Percentiles rank a stretch among this genome's conserved stretches.
Conservation (phyloP, 2,329 filamentous ascomycete species). For the Cladosporium colombiae region DNA sequence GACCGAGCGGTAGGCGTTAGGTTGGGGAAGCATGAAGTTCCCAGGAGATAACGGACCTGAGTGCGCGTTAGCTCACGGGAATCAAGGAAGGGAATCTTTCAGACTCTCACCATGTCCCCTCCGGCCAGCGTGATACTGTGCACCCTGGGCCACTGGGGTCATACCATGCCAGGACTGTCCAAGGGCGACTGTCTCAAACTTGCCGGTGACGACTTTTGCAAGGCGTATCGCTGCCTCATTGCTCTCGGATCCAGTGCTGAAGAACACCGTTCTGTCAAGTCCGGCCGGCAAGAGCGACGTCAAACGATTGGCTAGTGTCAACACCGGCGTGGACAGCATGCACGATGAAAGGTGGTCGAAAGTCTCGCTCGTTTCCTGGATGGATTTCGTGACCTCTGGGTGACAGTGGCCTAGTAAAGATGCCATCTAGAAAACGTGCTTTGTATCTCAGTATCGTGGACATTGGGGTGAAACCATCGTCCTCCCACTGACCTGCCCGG, state of each 20-base stretch:
- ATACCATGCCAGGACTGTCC: slow-evolving; percentile 63
- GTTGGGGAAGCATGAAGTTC: slow-evolving; percentile 58
- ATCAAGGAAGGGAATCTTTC: background rate
- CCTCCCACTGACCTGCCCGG: background rate
- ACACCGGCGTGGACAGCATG: background rate
- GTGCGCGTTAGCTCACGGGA: background rate
- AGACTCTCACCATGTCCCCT: slow-evolving; percentile 38
- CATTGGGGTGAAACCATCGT: background rate
- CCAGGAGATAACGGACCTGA: slow-evolving; percentile 55
- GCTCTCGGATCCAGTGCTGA: background rate
- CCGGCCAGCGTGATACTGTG: slow-evolving; percentile 57
- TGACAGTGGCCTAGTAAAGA: background rate
- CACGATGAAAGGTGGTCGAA: background rate
- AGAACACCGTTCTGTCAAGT: background rate
- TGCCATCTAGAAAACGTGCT: background rate
- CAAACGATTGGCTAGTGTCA: background rate
- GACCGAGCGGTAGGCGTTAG: slow-evolving; percentile 62
- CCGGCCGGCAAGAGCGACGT: background rate
- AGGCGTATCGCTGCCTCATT: slow-evolving; percentile 63
- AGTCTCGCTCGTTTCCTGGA: background rate
- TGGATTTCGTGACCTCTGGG: background rate
- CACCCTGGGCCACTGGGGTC: slow-evolving; percentile 54
- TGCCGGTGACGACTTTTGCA: slow-evolving; percentile 64
- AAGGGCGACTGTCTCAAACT: slow-evolving; percentile 64
- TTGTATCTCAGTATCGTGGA: background rate